Evolutionary conservation across 1,284 basidiomycete genomes (phyloP), one percentile per base, ranked within the genome.

Genomic region (Moesziomyces aphidis): DNA sequence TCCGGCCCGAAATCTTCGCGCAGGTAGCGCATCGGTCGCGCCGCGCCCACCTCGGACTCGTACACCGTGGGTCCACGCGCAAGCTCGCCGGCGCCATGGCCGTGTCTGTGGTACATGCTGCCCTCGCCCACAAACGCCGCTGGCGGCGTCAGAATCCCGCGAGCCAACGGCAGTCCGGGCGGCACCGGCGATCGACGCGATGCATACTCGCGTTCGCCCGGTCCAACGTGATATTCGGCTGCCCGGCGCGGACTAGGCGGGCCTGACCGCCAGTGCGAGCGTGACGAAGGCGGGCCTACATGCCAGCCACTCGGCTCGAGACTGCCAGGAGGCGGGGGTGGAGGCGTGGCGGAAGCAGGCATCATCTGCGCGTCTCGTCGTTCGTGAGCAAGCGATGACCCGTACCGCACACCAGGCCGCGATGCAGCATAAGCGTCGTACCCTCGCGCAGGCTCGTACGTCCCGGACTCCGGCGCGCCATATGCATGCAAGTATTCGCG

Each of bases 181-280:
- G 31, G 31, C 26, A 34, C 31, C 10, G 63, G 54, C 7, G 57
- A 50, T 10, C 57, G 42, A 17, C 48, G 49, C 22, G 24, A 9
- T 19, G 49, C 23, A 21, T 11, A 55, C 13, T 54, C 63, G n/a
- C 62, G 51, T 44, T 57, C 61, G 15, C 24, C 22, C 22, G 22
- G 9, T 15, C 36, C 19, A 1, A 54, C n/a, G 19, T 50, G 48
- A 26, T 58, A 58, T 1, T 61, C 65, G 7, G 50, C 7, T 15
- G 54, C 46, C 43, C 50, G n/a, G 26, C 22, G 50, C 10, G 65
- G 65, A n/a, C 59, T 68, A 8, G 59, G 47, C 15, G 65, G 50
- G 4, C 66, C 43, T 1, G 66, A 62, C 0, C 52, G 55, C 66
- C 66, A 69, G 15, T 36, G 62, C 22, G 55, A 36, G 4, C 58